Evolutionary conservation across 768 basidiomycete genomes (phyloP).

Genomic region (Cystobasidiopsis lactophilus): DNA sequence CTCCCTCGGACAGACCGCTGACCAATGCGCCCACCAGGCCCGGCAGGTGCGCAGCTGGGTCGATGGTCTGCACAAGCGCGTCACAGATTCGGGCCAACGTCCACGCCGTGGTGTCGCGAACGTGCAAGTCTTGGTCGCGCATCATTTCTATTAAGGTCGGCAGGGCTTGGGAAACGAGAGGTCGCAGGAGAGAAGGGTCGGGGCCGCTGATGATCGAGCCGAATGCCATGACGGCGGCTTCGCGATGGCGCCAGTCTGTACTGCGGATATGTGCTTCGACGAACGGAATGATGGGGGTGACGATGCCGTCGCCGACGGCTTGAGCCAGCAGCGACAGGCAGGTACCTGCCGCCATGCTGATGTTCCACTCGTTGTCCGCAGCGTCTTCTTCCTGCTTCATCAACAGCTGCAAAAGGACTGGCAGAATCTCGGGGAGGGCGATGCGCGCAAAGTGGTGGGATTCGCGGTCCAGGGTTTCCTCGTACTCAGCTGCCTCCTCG

Average conservation of each 20-base stretch:
- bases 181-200: constrained; percentile 61
- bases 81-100: constrained; percentile 91
- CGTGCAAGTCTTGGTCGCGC: constrained; percentile 57
- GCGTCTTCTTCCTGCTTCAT: constrained; percentile 90
- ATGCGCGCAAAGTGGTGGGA: constrained; percentile 82
- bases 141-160: constrained; percentile 91
- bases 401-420: constrained; percentile 68
- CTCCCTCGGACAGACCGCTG: constrained; percentile 46
- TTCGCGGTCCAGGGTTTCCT: constrained; percentile 35
- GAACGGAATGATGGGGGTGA: constrained; percentile 84
- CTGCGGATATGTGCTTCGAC: constrained; percentile 88
- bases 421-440: constrained; percentile 80
- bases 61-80: constrained; percentile 58
- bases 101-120: constrained; percentile 96
- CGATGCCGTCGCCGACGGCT: constrained; percentile 73
- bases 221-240: constrained; percentile 96
- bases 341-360: constrained; percentile 88
- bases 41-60: constrained; percentile 68
- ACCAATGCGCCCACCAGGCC: constrained; percentile 65
- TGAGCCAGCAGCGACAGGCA: constrained; percentile 72
- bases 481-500: constrained; percentile 77
- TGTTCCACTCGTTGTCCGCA: constrained; percentile 96
- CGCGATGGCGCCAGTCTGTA: constrained; percentile 80
- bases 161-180: constrained; percentile 80
- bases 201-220: constrained; percentile 95